A percentile compares a stretch with the other conserved stretches of the same genome.
phyloP scores from a whole-genome alignment of 164 flowering plant genomes.

The Magnolia changhungtana region DNA sequence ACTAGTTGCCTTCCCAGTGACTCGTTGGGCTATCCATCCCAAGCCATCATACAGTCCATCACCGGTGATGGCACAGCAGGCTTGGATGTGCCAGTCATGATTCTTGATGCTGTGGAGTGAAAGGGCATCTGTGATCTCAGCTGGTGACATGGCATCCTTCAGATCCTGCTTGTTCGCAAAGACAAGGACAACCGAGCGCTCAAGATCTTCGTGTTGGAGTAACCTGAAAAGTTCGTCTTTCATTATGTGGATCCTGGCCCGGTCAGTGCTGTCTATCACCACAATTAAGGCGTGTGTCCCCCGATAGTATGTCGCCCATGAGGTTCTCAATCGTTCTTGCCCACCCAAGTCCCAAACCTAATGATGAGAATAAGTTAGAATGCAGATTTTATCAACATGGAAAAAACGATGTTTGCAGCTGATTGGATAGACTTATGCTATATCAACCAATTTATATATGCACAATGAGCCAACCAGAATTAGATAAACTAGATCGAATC shows the following conservation, averaged over 20 bases:
- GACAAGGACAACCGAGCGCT: conserved; percentile 62
- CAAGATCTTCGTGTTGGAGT: conserved; percentile 79
- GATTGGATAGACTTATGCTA: too few species aligned
- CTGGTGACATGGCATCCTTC: conserved; percentile 90
- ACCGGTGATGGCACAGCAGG: conserved; percentile 83
- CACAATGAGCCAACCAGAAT: too few species aligned
- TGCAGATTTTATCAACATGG: not conserved
- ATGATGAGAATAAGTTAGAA: not conserved
- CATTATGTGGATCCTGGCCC: conserved; percentile 80
- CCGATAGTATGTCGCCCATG: conserved; percentile 94
- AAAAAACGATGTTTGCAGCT: too few species aligned
- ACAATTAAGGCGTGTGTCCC: conserved; percentile 90
- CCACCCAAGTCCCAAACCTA: conserved; percentile 98
- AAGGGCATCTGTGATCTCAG: conserved; percentile 84
- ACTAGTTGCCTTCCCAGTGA: conserved; percentile 58
- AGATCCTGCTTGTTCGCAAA: conserved; percentile 93
- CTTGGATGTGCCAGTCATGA: conserved; percentile 96
- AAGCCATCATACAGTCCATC: conserved; percentile 66
- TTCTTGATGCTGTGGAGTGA: conserved; percentile 91
- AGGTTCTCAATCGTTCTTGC: conserved; percentile 84
- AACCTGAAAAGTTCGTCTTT: conserved; percentile 85
- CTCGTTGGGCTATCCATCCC: conserved; percentile 35
- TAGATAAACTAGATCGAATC: too few species aligned
- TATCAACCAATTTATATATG: too few species aligned
- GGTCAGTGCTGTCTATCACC: conserved; percentile 93